phyloP scores from a whole-genome alignment of 768 basidiomycete species.

The Phanerochaete sordida region DNA sequence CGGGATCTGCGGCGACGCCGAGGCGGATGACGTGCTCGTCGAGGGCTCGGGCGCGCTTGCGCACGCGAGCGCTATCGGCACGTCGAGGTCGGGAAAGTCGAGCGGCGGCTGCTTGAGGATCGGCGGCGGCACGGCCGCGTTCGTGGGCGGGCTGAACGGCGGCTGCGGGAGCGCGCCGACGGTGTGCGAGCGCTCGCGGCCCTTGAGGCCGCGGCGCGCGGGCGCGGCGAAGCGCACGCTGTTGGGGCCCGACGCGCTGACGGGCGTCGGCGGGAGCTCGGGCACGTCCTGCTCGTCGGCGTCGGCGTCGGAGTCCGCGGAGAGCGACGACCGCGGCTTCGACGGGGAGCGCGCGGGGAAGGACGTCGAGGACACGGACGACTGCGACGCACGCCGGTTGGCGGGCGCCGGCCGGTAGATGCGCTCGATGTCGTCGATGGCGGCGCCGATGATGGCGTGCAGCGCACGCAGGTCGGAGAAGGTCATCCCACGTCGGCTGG shows the following conservation, averaged over 20 bases:
- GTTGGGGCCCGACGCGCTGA: neutral
- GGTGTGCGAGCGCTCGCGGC: conserved; percentile 9
- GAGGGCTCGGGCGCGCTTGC: too few relatives aligned
- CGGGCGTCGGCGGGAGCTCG: conserved; percentile 4
- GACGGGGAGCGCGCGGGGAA: neutral
- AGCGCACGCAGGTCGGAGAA: conserved; percentile 62
- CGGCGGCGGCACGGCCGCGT: neutral
- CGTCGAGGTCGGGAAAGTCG: conserved; percentile 10
- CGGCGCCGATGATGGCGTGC: conserved; percentile 62
- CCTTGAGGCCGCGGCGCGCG: neutral
- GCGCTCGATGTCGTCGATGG: conserved; percentile 64
- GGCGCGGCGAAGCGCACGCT: conserved; percentile 8
- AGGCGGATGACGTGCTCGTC: neutral
- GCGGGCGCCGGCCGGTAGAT: conserved; percentile 32
- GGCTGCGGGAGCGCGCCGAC: conserved; percentile 1
- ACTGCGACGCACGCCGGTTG: conserved; percentile 4
- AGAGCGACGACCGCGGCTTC: neutral
- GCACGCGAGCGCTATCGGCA: neutral
- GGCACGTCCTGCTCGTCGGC: neutral
- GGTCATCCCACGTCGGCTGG: conserved; percentile 32
- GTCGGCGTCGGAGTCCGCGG: conserved; percentile 10
- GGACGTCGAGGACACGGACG: conserved; percentile 3
- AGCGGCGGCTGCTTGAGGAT: conserved; percentile 13
- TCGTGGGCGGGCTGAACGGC: neutral
- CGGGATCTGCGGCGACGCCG: neutral